phyloP scores from a whole-genome alignment of 441 rosid genomes.

The Bruguiera hainesii region DNA sequence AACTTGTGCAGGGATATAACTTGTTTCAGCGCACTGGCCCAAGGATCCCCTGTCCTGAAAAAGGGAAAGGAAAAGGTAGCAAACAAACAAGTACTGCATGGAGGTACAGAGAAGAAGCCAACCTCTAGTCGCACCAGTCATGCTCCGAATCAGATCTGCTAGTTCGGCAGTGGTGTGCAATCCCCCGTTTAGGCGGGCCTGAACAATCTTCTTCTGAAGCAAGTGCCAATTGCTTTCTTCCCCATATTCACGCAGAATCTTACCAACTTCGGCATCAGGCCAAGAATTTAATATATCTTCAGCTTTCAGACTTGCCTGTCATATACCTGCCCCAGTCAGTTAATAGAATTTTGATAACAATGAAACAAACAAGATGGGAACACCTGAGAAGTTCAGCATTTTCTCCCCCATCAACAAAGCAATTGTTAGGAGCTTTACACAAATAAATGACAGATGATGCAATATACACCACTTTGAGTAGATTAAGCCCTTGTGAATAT shows the following conservation, averaged over 20 bases:
- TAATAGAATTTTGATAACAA: constrained; percentile 17
- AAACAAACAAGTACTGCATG: neutral
- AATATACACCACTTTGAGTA: no score
- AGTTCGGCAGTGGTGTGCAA: constrained; percentile 83
- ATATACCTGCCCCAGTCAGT: constrained; percentile 39
- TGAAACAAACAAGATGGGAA: constrained; percentile 7
- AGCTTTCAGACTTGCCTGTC: constrained; percentile 75
- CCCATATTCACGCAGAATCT: constrained; percentile 74
- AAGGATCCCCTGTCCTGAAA: no score
- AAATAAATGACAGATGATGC: no score
- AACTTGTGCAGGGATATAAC: neutral
- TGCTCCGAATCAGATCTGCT: constrained; percentile 56
- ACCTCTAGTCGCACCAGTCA: constrained; percentile 53
- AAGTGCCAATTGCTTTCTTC: constrained; percentile 84
- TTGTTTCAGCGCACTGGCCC: no score
- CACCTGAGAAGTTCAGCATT: neutral
- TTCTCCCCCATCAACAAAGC: no score
- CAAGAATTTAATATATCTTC: constrained; percentile 82
- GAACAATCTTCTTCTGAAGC: constrained; percentile 67
- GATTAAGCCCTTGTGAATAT: no score
- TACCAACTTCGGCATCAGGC: constrained; percentile 80
- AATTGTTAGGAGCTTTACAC: no score
- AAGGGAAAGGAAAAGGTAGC: no score
- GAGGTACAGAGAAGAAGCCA: constrained; percentile 13
- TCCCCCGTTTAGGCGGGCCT: constrained; percentile 66